Evolutionary conservation across 371 early-diverging fungal genomes (phyloP), one percentile per base, ranked within the genome.

Genomic region (Zopfochytrium polystomum): DNA sequence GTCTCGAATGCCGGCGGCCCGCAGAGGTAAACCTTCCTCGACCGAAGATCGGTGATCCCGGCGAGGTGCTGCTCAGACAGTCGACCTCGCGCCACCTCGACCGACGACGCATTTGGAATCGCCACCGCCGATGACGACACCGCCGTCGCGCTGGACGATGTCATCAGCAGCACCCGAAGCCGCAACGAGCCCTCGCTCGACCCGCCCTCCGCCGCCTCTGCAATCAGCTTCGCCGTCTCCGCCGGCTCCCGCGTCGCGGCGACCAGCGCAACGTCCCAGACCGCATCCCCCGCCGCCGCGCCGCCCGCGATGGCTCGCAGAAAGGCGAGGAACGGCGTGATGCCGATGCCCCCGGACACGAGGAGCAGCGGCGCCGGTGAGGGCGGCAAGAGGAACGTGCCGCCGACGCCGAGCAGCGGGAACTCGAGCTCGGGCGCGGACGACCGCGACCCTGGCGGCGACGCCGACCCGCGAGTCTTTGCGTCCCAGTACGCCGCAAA

Each of bases 271-370:
- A 13, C 32, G 18, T 44, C 4, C 26, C 26, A 27, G 5, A 26
- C 26, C 11, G 51, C 4, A 9, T 51, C 32, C 51, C 32, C 26
- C 13, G 29, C 5, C 42, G 22, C 34, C 0, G 26, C 15, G 22
- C 23, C 38, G 25, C 34, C 22, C 0, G 3, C 52, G 13, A 27
- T 13, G 18, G 38, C 38, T 48, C 23, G 23, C 11, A 23, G 13
- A 13, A 54, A 47, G 45, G 67, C 62, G n/a, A 66, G 30, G 25
- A 61, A 48, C 34, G 66, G 66, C 18, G 66, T 66, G 3, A 66
- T 32, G 0, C 66, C 66, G 22, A 66, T 45, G 23, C 66, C 66
- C 25, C 45, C 61, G 7, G 56, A 60, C 22, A 61, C 35, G 18
- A 48, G 61, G 23, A 66, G 32, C 18, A 65, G 30, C 25, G 58